Base-by-base conservation (phyloP, 768 basidiomycete species). In the Cystofilobasidium capitatum region DNA sequence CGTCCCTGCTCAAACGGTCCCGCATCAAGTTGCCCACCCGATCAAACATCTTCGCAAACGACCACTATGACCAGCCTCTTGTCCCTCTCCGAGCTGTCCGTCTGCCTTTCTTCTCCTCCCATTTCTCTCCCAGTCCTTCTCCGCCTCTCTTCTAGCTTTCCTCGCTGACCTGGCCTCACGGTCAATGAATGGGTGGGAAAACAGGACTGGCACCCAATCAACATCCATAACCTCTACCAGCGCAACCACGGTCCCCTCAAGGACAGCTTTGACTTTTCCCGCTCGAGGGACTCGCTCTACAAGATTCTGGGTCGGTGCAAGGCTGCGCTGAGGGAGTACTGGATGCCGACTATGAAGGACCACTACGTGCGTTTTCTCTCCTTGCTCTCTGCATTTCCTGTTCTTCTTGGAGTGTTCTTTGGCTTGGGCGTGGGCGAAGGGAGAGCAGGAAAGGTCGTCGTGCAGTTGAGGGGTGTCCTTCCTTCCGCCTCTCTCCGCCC, bases 261-360 rank as follows among this genome's bases (percentile, higher is more conserved):
- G 35, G 51, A 62, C 3, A 81, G 85, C 29, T 82, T 87, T 4
- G 73, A 80, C 24, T 92, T 91, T 78, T 83, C 79, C 63, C 75
- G 78, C 20, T 82, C 83, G 36, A 73, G 78, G 39, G 77, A 80
- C 49, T 85, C 88, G 0, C 82, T 97, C 42, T 96, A 89, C 79
- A 89, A 94, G 77, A 88, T 94, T 73, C 87, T 92, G 45, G 97
- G 91, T 90, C 80, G 79, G 24, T 84, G 89, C 16, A 96, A 94
- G 78, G 82, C 86, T 5, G 84, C 91, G 67, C 83, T 91, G 37
- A 86, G 93, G 65, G 93, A 85, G 5, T 98, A 98, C 81, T 96
- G 98, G 75, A 92, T 93, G 29, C 93, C 96, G 81, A 13, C 24
- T 2, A 42, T 61, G 12, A 57, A 61, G n/a, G 66, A 67, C 49